Evolutionary conservation across 2,329 filamentous ascomycete genomes (phyloP), one percentile per base, ranked within the genome.

Genomic region (Aspergillus sp.): DNA sequence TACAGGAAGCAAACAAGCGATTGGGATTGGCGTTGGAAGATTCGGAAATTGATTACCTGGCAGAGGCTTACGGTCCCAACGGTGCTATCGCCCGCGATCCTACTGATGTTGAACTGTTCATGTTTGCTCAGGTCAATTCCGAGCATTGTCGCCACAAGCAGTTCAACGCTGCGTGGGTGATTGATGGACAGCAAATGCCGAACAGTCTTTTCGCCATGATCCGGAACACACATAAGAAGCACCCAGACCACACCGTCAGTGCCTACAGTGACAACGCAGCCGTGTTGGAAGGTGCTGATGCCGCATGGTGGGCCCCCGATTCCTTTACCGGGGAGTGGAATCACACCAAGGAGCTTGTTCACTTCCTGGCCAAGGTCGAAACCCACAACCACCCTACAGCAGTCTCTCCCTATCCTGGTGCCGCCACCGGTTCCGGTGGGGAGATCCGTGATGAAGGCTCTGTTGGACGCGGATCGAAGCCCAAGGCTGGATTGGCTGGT

Each of bases 71-170:
- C 69, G 82, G 81, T 5, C 75, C 82, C 33, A 79, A 83, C 25
- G 77, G 78, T 3, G 68, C 75, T 44, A 73, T 82, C 44, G 77
- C 77, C 10, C 67, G 77, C 52, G 74, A 84, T 43, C 88, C 88
- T 1, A 85, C 90, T 51, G 93, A 97, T 66, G 88, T 97, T 41
- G 93, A 98, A 72, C 78, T 97, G 19, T 97, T 97, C 77, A 97
- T 97, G 93, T 98, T 97, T 68, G 91, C 91, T 13, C 93, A 98
- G 72, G 91, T 98, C 66, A 97, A 97, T 75, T 97, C 91, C 3
- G 93, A 98, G 76, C 91, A 97, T 70, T 95, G 82, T 63, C 73
- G 82, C 49, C 82, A 85, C 65, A 95, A 96, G 75, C 87, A 94
- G 60, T 98, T 98, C 80, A 98, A 98, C 69, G 90, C 93, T 23